Percentiles rank a stretch among this genome's conserved stretches.
Evolutionary conservation across 148 eudicot species (phyloP).

Genomic region (Talinum fruticosum): DNA sequence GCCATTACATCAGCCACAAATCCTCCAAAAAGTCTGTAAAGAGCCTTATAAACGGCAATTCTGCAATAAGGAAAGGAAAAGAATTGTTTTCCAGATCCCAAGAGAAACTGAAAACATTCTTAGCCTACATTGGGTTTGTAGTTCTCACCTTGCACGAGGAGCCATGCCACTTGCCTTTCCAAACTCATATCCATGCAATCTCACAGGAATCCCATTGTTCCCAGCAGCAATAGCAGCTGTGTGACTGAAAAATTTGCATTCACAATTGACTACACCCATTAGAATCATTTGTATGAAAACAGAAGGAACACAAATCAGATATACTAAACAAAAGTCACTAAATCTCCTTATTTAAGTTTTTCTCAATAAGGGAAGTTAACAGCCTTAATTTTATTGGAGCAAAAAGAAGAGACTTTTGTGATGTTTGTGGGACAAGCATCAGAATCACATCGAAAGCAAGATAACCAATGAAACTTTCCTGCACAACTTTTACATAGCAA

Average conservation of each 20-base stretch:
- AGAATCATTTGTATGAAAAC: background rate
- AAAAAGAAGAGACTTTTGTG: background rate
- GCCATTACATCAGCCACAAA: conserved; percentile 95
- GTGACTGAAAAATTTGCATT: conserved; percentile 51
- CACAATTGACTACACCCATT: background rate
- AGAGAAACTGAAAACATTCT: background rate
- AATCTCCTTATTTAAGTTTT: background rate
- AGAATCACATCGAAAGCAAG: background rate
- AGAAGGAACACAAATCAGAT: background rate
- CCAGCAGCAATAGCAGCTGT: conserved; percentile 99
- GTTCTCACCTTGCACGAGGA: conserved; percentile 84
- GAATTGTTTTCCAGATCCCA: conserved; percentile 1
- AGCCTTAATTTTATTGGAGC: no score
- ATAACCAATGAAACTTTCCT: background rate
- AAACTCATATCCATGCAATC: conserved; percentile 83
- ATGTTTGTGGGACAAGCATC: background rate
- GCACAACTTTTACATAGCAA: background rate
- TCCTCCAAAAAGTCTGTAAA: conserved; percentile 95
- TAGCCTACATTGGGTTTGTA: conserved; percentile 7
- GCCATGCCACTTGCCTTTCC: conserved; percentile 99
- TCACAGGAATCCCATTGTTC: conserved; percentile 89
- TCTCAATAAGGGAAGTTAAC: no score
- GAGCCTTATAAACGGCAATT: conserved; percentile 95
- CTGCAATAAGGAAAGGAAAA: conserved; percentile 38
- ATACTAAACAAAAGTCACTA: background rate